Evolutionary conservation across 352 stramenopile genomes (phyloP), one percentile per base, ranked within the genome.

Genomic region (Phytopythium montanum): DNA sequence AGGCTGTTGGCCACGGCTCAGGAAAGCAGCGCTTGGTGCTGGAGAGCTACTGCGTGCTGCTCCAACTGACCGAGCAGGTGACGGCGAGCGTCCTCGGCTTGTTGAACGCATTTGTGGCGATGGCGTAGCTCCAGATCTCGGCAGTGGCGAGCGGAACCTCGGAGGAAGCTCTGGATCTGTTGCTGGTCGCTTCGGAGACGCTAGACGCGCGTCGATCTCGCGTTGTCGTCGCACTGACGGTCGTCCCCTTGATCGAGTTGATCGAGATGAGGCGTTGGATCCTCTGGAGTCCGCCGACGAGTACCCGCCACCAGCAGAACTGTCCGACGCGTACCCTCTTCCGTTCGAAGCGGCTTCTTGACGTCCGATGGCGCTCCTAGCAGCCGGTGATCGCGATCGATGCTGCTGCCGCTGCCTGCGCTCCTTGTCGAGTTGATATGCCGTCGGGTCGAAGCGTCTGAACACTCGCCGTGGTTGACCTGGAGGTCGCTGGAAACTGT

Each of bases 361-460:
- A n/a, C 38, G 50, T 28, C 36, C 52, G 39, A 28, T 38, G 8
- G 12, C 19, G 34, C 6, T 58, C 12, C 34, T n/a, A 33, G 42
- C 38, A 14, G 33, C 36, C 23, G 64, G 70, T 6, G 80, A 85
- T 3, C 66, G 61, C 6, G 76, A 75, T 21, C 72, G 74, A 31
- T 39, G 63, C 60, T 42, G 70, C 62, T 33, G 25, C 7, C 70
- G 76, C 50, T 81, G 57, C 53, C 87, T 87, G 3, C 70, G 80
- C 42, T 90, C 70, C 18, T 79, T 79, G 50, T 94, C 81, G 52
- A 79, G 70, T 60, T 94, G 82, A 68, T 94, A 94, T 14, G 85
- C 85, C 12, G 85, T 94, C 9, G 82, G 85, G 48, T 94, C 82
- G 57, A 94, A 94, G 18, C 82, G 76, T 26, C 77, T 73, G 49